phyloP scores from a whole-genome alignment of 225 moss, liverwort and hornwort genomes.

The Neckera pumila region DNA sequence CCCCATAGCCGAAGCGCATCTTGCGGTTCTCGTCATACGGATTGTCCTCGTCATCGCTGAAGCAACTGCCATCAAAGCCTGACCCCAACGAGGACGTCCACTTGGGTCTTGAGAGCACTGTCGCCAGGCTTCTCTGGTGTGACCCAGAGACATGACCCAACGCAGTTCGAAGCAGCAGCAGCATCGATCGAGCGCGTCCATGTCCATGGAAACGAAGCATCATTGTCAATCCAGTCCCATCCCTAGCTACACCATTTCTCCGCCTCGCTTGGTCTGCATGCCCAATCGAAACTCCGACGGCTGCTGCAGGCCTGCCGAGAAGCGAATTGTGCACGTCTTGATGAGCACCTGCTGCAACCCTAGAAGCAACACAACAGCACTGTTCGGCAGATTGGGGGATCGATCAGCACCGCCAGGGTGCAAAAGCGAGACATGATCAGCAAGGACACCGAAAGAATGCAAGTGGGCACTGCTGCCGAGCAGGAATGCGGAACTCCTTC shows the following conservation, averaged over 20 bases:
- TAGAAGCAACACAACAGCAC: background rate
- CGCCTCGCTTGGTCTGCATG: background rate
- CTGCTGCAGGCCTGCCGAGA: background rate
- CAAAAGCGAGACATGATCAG: background rate
- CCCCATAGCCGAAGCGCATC: conserved; percentile 19
- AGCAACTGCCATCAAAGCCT: conserved; percentile 42
- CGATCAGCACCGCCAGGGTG: background rate
- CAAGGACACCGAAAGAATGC: background rate
- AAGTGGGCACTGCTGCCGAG: background rate
- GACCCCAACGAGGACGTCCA: conserved; percentile 38
- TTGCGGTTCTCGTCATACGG: conserved; percentile 13
- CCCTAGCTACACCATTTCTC: background rate
- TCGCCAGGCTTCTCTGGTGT: background rate
- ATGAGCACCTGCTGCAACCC: background rate
- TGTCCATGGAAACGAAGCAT: background rate
- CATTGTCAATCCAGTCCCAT: background rate
- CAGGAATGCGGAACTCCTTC: background rate
- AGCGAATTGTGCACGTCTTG: background rate
- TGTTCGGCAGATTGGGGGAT: background rate
- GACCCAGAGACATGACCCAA: background rate
- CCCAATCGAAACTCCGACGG: background rate
- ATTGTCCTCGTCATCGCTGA: conserved; percentile 39
- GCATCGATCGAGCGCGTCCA: background rate
- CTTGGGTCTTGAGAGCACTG: conserved; percentile 1
- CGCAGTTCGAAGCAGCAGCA: background rate